A percentile compares a stretch with the other conserved stretches of the same genome.
phyloP scores from a whole-genome alignment of 148 eudicot species.

The Suaeda aralocaspica region DNA sequence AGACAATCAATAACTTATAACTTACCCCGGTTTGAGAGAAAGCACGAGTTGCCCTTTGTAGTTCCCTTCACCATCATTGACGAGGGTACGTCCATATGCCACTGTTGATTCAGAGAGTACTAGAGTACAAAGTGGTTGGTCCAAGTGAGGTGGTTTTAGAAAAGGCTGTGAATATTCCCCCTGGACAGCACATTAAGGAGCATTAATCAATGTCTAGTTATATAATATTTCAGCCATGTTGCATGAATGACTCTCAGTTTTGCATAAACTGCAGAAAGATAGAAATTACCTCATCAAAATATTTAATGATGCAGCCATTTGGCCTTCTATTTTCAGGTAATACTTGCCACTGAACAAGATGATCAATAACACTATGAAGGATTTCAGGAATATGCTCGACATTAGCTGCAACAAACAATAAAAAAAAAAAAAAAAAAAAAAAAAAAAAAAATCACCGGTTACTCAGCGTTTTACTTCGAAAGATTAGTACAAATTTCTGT shows the following conservation, averaged over 20 bases:
- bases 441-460: too few species aligned
- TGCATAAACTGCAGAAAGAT: background rate
- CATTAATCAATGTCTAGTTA: background rate
- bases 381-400: slow-evolving; percentile 79
- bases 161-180: slow-evolving; percentile 92
- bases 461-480: background rate
- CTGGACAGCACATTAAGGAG: slow-evolving; percentile 28
- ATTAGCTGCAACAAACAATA: slow-evolving; percentile 47
- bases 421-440: background rate
- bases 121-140: slow-evolving; percentile 73
- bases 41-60: slow-evolving; percentile 81
- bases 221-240: background rate
- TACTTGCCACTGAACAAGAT: slow-evolving; percentile 75
- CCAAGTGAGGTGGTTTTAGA: slow-evolving; percentile 92
- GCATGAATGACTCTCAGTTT: background rate
- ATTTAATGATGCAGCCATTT: slow-evolving; percentile 85
- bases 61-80: slow-evolving; percentile 71
- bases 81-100: slow-evolving; percentile 82
- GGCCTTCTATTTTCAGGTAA: slow-evolving; percentile 75
- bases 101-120: slow-evolving; percentile 73
- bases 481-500: background rate
- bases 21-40: slow-evolving; percentile 75
- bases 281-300: slow-evolving; percentile 74
- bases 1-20: background rate
- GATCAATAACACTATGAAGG: slow-evolving; percentile 70